Base-by-base conservation (phyloP, 139 green algal genomes). In the Gonium pectorale region DNA sequence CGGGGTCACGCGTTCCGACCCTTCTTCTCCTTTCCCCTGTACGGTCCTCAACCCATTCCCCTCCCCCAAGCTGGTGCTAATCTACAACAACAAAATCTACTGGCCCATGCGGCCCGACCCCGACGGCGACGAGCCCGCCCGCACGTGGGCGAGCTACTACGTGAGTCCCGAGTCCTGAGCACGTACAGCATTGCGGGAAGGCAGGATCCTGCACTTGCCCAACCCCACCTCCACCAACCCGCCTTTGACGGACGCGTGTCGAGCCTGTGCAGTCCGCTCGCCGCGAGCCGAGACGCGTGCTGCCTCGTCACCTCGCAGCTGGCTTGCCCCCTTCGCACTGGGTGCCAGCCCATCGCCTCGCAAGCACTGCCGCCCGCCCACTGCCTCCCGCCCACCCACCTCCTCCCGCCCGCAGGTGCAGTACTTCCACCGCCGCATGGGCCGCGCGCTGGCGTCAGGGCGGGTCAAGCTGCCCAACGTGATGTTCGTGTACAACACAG, bases 31-130 rank as follows among this genome's bases (percentile, higher is more conserved):
- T 17, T 26, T 56, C 49, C 49, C 49, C 49, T 17, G 49, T 56
- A 56, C 49, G 17, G 13, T 26, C 49, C 49, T 56, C n/a, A n/a
- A n/a, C n/a, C 49, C 49, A 56, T 56, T 56, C 49, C 49, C 13
- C 68, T n/a, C n/a, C n/a, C n/a, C n/a, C n/a, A n/a, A 80, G 72
- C 49, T 80, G 11, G 51, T 60, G 35, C 51, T 80, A 2, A 37
- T 80, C 0, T 80, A 68, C 52, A 80, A 80, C 72, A 67, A 67
- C 37, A 49, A 21, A 0, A 24, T 80, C 8, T 80, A 80, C 52
- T 80, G 72, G 72, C 51, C 52, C 33, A 3, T 5, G 13, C 35
- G 37, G 5, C 51, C 52, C 51, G 52, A 80, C 35, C 22, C 31
- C 35, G 46, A 52, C 24, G 31, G 37, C 24, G 37, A 29, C 22